These are phyloP conservation scores for Starmera pachycereana DNA, from an alignment of 805 yeast species.

Conservation along the genomic window DNA sequence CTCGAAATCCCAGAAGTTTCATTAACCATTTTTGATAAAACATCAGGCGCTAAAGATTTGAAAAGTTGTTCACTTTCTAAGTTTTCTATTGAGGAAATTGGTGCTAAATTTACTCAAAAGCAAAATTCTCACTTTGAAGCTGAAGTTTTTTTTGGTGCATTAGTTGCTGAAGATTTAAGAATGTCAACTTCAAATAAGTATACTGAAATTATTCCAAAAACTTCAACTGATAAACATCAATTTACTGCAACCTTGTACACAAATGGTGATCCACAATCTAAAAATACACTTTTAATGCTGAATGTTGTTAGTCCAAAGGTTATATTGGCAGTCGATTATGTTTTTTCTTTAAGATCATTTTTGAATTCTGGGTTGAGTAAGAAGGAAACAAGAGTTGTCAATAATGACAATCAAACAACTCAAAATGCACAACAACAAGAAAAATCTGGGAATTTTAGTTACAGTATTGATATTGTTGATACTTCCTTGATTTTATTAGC, in stretches of 20 bases:
- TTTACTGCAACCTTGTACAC: constrained; percentile 47
- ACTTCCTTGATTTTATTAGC: constrained; percentile 75
- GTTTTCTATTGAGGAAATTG: constrained; percentile 51
- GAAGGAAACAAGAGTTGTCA: constrained; percentile 8
- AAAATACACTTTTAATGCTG: constrained; percentile 39
- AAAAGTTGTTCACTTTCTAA: constrained; percentile 37
- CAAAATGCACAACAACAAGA: constrained; percentile 5
- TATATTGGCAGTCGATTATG: constrained; percentile 76
- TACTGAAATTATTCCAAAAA: constrained; percentile 70
- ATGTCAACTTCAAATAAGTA: constrained; percentile 53
- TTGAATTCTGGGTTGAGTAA: constrained; percentile 35
- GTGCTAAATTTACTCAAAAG: constrained; percentile 38
- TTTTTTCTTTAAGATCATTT: constrained; percentile 64
- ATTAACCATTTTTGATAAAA: constrained; percentile 47
- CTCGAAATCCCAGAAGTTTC: constrained; percentile 58
- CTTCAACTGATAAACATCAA: constrained; percentile 54
- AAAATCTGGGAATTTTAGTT: constrained; percentile 26
- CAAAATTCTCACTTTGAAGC: constrained; percentile 48
- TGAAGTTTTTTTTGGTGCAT: constrained; percentile 56
- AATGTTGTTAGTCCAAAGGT: constrained; percentile 74
- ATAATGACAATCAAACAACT: constrained; percentile 4
- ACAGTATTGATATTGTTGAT: constrained; percentile 60
- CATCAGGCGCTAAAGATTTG: constrained; percentile 26
- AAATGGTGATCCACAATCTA: constrained; percentile 27
- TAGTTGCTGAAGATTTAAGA: constrained; percentile 71